Evolutionary conservation across 1,284 basidiomycete species (phyloP).

Genomic region (Irpex sp.): DNA sequence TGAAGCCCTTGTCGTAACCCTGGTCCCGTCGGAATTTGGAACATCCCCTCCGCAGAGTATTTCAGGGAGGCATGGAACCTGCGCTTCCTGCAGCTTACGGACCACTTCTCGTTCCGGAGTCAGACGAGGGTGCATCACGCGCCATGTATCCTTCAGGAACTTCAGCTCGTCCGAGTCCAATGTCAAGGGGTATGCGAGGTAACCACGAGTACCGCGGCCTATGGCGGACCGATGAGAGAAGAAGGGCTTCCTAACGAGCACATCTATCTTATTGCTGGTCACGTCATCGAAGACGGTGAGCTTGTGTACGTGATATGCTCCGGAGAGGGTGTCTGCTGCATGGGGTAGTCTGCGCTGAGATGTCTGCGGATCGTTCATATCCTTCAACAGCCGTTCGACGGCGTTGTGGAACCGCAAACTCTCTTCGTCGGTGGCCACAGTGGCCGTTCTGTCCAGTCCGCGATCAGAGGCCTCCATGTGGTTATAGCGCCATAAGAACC

Average conservation of each 20-base stretch:
- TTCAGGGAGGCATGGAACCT: not conserved
- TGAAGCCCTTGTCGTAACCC: not conserved
- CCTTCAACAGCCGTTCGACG: not conserved
- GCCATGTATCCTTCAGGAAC: conserved; percentile 3
- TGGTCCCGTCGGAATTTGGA: not conserved
- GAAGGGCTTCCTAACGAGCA: not conserved
- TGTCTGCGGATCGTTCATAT: not conserved
- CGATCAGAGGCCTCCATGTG: conserved; percentile 13
- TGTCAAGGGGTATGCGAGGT: not conserved
- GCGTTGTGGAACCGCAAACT: not conserved
- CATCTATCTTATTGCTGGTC: no score
- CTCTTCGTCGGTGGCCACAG: not conserved
- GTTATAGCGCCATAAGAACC: not conserved
- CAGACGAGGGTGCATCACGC: not conserved
- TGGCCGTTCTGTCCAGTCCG: conserved; percentile 21
- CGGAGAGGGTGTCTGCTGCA: not conserved
- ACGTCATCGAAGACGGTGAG: not conserved
- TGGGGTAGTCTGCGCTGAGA: not conserved
- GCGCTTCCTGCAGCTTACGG: not conserved
- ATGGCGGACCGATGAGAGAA: not conserved
- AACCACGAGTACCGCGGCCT: conserved; percentile 2
- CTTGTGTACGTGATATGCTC: not conserved
- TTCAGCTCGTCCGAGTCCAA: not conserved
- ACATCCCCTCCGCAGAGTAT: not conserved
- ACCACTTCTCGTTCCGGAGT: not conserved